These are phyloP conservation scores for Vachellia collinsii DNA, from an alignment of 306 rosid genomes.

Conservation along the genomic window DNA sequence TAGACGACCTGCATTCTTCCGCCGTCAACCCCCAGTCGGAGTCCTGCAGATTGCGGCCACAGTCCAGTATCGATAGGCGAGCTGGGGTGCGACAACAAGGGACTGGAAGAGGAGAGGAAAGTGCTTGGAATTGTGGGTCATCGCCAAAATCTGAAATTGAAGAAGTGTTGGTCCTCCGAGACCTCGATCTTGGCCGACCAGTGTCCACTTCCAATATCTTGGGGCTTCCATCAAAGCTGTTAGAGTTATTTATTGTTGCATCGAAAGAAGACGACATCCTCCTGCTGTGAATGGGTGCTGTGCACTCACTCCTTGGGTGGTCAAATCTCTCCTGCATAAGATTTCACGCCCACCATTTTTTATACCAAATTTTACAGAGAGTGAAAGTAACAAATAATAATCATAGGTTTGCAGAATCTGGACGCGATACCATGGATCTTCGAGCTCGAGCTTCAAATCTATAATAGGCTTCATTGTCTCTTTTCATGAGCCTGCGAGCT, in stretches of 20 bases:
- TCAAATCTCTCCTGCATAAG: slow-evolving; percentile 74
- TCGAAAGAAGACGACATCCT: slow-evolving; percentile 69
- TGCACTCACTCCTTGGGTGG: slow-evolving; percentile 57
- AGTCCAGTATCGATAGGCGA: slow-evolving; percentile 50
- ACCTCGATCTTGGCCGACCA: slow-evolving; percentile 72
- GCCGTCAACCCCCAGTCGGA: slow-evolving; percentile 75
- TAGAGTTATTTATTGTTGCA: slow-evolving; percentile 40
- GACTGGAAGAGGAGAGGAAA: slow-evolving; percentile 60
- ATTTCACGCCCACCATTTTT: neutral
- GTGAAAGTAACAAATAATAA: neutral
- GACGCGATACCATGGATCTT: slow-evolving; percentile 61
- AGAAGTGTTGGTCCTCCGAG: slow-evolving; percentile 64
- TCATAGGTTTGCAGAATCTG: slow-evolving; percentile 8
- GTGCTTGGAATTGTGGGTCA: slow-evolving; percentile 50
- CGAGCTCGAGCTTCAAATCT: slow-evolving; percentile 51
- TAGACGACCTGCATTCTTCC: slow-evolving; percentile 74
- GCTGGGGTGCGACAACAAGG: slow-evolving; percentile 45
- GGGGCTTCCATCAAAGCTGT: slow-evolving; percentile 60
- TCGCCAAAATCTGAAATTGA: slow-evolving; percentile 67
- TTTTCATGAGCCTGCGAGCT: slow-evolving; percentile 44
- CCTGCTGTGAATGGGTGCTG: slow-evolving; percentile 63
- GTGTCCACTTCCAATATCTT: slow-evolving; percentile 90
- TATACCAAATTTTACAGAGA: neutral
- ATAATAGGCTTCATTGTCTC: slow-evolving; percentile 19
- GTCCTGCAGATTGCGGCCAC: slow-evolving; percentile 49